Conservation (phyloP, 2,329 filamentous ascomycete species). For the Geoglossum cookeanum region DNA sequence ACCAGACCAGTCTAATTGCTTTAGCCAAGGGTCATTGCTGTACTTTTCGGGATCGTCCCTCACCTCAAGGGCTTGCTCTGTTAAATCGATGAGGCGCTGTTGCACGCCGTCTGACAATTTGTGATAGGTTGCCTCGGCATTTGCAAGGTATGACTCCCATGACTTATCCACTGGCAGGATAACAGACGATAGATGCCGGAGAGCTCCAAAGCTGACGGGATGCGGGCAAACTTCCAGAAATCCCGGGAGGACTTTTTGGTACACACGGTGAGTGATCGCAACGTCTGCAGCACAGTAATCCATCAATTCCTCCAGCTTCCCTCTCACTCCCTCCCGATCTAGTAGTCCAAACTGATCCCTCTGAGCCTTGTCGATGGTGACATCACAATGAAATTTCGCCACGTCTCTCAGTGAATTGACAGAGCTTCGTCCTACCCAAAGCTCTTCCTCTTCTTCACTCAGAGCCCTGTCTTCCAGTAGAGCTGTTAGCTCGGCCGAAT, state of each 20-base stretch:
- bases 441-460: slow-evolving; percentile 71
- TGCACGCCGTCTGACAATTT: slow-evolving; percentile 59
- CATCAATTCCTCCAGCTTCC: slow-evolving; percentile 61
- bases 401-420: slow-evolving; percentile 91
- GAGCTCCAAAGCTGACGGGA: slow-evolving; percentile 87
- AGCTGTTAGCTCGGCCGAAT: slow-evolving; percentile 49
- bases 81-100: slow-evolving; percentile 51
- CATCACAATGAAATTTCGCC: slow-evolving; percentile 84
- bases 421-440: slow-evolving; percentile 90
- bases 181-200: slow-evolving; percentile 82
- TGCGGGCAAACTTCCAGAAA: slow-evolving; percentile 86
- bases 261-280: slow-evolving; percentile 81
- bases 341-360: slow-evolving; percentile 75
- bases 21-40: slow-evolving; percentile 70
- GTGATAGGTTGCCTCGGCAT: slow-evolving; percentile 70
- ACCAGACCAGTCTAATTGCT: slow-evolving; percentile 86
- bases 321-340: slow-evolving; percentile 48
- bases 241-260: slow-evolving; percentile 76
- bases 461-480: slow-evolving; percentile 49
- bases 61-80: slow-evolving; percentile 56
- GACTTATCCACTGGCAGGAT: slow-evolving; percentile 77
- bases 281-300: slow-evolving; percentile 95
- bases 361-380: slow-evolving; percentile 75
- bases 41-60: slow-evolving; percentile 53
- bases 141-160: slow-evolving; percentile 71